Base-by-base conservation (phyloP, 2,329 filamentous ascomycete species). In the Chaetomium globosum region DNA sequence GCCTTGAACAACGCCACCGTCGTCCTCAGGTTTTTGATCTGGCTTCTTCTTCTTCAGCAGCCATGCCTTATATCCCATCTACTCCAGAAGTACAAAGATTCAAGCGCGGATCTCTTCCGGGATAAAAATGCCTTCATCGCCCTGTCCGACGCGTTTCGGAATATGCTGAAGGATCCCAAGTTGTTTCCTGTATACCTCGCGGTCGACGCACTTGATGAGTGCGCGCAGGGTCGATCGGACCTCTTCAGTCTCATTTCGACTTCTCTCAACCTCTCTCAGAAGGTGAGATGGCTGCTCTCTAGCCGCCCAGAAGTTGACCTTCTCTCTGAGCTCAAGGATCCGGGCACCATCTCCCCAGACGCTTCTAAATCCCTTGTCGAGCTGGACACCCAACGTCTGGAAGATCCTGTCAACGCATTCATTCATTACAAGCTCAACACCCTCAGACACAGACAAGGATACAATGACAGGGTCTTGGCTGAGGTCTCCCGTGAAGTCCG, bases 231-330 rank as follows among this genome's bases (percentile, higher is more conserved):
- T 3, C 31, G 26, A 52, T 30, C 46, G 43, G 59, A 66, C 23
- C 64, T 69, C 30, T 55, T 66, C 33, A 6, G 53, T 30, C 59
- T 64, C 43, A 60, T 67, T 54, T 58, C 59, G 36, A 60, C 60
- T 59, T 68, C 63, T 9, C 63, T 70, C 33, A 60, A 21, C 5
- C 51, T 67, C 31, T 65, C 65, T 21, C 13, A 61, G 0, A 67
- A 67, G 2, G 64, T 69, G 2, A 70, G 64, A 30, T 71, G 68
- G 65, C 58, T 71, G 43, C 8, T 70, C 13, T 70, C 70, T 33
- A 67, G 66, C 60, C 66, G 70, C 36, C 69, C 66, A 12, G 52
- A 62, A 56, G 63, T 69, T 39, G 48, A 68, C 31, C 65, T 68
- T 61, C 36, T 59, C 54, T 39, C 62, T 55, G 30, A n/a, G 49